These are phyloP conservation scores for Sutorius eximius DNA, from an alignment of 1,284 basidiomycete genomes.

Conservation along the genomic window DNA sequence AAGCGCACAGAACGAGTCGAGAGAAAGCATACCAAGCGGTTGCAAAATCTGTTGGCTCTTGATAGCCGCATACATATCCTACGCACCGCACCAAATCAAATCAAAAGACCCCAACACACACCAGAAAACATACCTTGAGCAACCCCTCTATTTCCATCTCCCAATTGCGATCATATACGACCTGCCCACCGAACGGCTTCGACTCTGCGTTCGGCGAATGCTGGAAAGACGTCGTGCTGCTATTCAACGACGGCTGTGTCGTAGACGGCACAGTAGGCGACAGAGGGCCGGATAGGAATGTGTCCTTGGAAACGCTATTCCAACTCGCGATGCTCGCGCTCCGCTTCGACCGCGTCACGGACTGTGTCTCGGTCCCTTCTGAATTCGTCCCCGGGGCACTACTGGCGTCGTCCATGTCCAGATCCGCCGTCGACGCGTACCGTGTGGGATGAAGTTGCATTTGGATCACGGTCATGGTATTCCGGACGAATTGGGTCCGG, in stretches of 20 bases:
- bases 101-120: constrained; percentile 1
- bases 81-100: constrained; percentile 5
- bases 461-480: constrained; percentile 86
- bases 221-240: constrained; percentile 42
- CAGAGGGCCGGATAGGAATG: constrained; percentile 41
- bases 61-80: constrained; percentile 95
- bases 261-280: constrained; percentile 37
- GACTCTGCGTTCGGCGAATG: constrained; percentile 43
- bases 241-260: constrained; percentile 36
- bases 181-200: constrained; percentile 38
- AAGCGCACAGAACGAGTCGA: constrained; percentile 47
- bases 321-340: constrained; percentile 82
- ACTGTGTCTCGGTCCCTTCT: constrained; percentile 47
- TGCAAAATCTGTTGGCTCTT: constrained; percentile 90
- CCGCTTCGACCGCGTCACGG: constrained; percentile 58
- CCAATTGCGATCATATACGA: constrained; percentile 68
- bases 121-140: constrained; percentile 61
- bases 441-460: constrained; percentile 63
- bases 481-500: constrained; percentile 88
- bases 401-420: constrained; percentile 67
- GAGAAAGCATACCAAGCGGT: constrained; percentile 52
- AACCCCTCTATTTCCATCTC: constrained; percentile 82
- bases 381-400: constrained; percentile 54
- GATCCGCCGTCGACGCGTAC: constrained; percentile 57
- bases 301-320: constrained; percentile 71